A percentile compares a stretch with the other conserved stretches of the same genome.
These are phyloP conservation scores for Nepenthes mirabilis DNA, from an alignment of 148 eudicot species.

Conservation along the genomic window DNA sequence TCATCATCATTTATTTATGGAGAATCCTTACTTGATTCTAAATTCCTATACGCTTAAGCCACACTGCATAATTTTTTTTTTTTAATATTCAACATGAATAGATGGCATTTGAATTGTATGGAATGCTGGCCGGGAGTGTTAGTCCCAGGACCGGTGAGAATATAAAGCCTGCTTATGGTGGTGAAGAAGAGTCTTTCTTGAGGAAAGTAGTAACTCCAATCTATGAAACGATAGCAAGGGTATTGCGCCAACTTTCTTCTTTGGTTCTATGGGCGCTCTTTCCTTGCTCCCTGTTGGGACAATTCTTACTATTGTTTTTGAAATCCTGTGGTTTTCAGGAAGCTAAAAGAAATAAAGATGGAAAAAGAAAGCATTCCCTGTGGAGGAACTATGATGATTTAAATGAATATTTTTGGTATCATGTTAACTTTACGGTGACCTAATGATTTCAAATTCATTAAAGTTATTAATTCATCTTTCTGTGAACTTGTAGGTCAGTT, in stretches of 20 bases:
- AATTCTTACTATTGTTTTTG: constrained; percentile 1
- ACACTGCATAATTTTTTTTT: neutral
- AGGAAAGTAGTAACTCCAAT: constrained; percentile 76
- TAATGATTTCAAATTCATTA: neutral
- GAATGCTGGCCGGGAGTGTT: constrained; percentile 86
- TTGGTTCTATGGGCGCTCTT: neutral
- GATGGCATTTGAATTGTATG: constrained; percentile 92
- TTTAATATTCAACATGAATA: constrained; percentile 7
- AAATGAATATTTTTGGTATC: constrained; percentile 69
- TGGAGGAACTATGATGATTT: constrained; percentile 73
- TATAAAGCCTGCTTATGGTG: constrained; percentile 88
- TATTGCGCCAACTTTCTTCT: constrained; percentile 7
- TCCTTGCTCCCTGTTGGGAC: neutral
- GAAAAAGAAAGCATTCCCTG: constrained; percentile 41
- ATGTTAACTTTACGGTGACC: neutral
- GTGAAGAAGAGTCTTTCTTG: constrained; percentile 80
- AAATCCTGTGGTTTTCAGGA: constrained; percentile 22
- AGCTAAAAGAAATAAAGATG: constrained; percentile 30
- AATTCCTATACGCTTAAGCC: neutral
- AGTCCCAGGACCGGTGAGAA: constrained; percentile 84
- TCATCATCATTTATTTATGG: neutral
- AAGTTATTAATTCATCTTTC: constrained; percentile 2
- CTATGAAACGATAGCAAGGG: constrained; percentile 66
- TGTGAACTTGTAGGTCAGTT: constrained; percentile 37
- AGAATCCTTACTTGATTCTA: neutral